A percentile compares a stretch with the other conserved stretches of the same genome.
Conservation (phyloP, 2,329 filamentous ascomycete genomes). For the Westerdykella aurantiaca region DNA sequence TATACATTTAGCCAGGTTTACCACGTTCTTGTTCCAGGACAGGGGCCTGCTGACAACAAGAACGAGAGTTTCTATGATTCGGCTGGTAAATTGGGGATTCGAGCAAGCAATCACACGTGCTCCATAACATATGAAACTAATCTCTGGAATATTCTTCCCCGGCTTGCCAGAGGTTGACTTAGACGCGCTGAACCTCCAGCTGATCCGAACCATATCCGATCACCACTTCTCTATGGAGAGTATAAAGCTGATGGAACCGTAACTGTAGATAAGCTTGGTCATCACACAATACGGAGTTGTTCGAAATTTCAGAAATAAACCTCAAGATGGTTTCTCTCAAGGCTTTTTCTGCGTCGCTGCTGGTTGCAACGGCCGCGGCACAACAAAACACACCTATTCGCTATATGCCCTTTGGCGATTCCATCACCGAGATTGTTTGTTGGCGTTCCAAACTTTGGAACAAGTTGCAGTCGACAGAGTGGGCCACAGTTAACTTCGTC, state of each 20-base stretch:
- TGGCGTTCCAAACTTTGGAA: slow-evolving; percentile 42
- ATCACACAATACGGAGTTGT: too few relatives aligned
- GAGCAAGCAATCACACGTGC: neutral
- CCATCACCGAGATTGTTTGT: slow-evolving; percentile 43
- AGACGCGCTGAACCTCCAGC: neutral
- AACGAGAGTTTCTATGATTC: neutral
- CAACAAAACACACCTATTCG: slow-evolving; percentile 18
- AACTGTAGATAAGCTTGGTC: too few relatives aligned
- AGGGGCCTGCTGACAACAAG: neutral
- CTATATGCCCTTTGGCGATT: slow-evolving; percentile 44
- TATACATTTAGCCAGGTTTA: neutral
- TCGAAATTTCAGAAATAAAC: too few relatives aligned
- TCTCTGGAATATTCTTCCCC: neutral
- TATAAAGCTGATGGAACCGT: too few relatives aligned
- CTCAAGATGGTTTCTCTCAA: too few relatives aligned
- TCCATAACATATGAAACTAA: neutral
- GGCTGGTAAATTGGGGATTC: neutral
- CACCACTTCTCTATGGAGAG: too few relatives aligned
- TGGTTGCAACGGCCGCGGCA: slow-evolving; percentile 8
- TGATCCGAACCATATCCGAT: too few relatives aligned
- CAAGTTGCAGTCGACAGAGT: slow-evolving; percentile 38
- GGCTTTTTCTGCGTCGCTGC: neutral
- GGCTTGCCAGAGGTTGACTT: too few relatives aligned
- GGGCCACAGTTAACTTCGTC: slow-evolving; percentile 38
- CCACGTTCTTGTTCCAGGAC: neutral